Evolutionary conservation across 2,329 filamentous ascomycete genomes (phyloP).

Genomic region (Fusarium heterosporum): DNA sequence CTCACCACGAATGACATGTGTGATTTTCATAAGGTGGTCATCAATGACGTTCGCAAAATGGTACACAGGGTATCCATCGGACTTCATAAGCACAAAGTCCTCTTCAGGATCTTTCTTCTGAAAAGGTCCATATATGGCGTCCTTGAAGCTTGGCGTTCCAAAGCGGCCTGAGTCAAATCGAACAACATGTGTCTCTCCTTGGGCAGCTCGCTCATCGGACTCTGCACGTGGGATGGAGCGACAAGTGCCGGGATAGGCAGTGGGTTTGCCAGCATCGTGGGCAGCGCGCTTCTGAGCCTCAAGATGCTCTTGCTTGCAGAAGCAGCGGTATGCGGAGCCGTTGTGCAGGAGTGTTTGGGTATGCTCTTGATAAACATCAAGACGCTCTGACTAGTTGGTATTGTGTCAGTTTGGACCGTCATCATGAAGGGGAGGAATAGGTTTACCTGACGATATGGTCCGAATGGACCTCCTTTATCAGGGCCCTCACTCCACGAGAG

Average conservation of each 20-base stretch:
- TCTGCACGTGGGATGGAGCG: constrained; percentile 73
- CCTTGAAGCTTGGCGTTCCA: constrained; percentile 73
- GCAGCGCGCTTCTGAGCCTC: constrained; percentile 73
- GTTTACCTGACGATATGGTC: constrained; percentile 84
- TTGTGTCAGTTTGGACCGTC: background rate
- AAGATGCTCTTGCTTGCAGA: constrained; percentile 81
- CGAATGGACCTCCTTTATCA: constrained; percentile 80
- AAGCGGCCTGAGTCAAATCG: constrained; percentile 73
- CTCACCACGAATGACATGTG: constrained; percentile 91
- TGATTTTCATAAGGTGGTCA: constrained; percentile 94
- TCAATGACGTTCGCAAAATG: constrained; percentile 98
- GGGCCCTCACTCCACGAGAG: constrained; percentile 96
- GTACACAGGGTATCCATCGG: constrained; percentile 93
- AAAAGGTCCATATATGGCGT: constrained; percentile 82
- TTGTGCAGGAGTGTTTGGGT: constrained; percentile 74
- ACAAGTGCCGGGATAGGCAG: constrained; percentile 74
- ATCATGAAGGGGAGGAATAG: background rate
- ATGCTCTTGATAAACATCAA: constrained; percentile 77
- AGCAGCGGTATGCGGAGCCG: constrained; percentile 90
- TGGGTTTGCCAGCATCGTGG: constrained; percentile 62
- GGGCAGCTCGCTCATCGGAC: constrained; percentile 75
- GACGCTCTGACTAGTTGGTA: constrained; percentile 76
- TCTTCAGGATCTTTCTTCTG: constrained; percentile 69
- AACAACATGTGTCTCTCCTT: constrained; percentile 79
- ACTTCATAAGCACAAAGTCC: constrained; percentile 91